Evolutionary conservation across 257 asterid species (phyloP).

Genomic region (Schizonepeta tenuifolia): DNA sequence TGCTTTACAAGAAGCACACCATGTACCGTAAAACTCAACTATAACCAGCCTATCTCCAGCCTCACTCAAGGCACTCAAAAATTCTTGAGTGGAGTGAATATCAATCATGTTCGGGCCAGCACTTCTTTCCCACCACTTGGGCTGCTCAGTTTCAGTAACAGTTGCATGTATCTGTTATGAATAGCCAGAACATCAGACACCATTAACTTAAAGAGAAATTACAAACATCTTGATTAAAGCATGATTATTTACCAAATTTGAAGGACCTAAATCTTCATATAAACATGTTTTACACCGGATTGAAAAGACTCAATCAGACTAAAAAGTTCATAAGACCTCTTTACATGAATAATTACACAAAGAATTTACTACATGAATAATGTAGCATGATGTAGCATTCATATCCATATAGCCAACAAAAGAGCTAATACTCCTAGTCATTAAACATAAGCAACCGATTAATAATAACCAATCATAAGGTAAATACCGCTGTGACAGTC

Average conservation of each 20-base stretch:
- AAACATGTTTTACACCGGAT: neutral
- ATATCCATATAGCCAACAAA: neutral
- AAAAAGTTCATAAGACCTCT: slow-evolving; percentile 15
- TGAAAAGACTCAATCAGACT: slow-evolving; percentile 15
- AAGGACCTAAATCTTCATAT: neutral
- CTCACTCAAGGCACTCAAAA: slow-evolving; percentile 69
- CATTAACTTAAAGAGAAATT: slow-evolving; percentile 26
- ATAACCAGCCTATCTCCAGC: slow-evolving; percentile 87
- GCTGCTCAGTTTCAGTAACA: slow-evolving; percentile 66
- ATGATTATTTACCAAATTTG: neutral
- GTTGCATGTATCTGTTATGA: slow-evolving; percentile 57
- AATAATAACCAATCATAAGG: neutral
- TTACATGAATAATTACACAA: neutral
- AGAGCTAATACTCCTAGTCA: neutral
- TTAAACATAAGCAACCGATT: neutral
- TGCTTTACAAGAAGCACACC: slow-evolving; percentile 98
- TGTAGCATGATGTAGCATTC: neutral
- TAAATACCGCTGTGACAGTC: neutral
- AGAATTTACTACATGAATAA: neutral
- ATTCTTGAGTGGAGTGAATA: slow-evolving; percentile 82
- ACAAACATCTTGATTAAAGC: neutral
- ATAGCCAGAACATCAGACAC: slow-evolving; percentile 27
- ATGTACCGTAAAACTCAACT: slow-evolving; percentile 88
- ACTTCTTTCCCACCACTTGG: slow-evolving; percentile 91
- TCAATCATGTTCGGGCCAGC: slow-evolving; percentile 92